Percentiles rank a stretch among this genome's conserved stretches.
phyloP scores from a whole-genome alignment of 352 stramenopile genomes.

The Globisporangium parvum region DNA sequence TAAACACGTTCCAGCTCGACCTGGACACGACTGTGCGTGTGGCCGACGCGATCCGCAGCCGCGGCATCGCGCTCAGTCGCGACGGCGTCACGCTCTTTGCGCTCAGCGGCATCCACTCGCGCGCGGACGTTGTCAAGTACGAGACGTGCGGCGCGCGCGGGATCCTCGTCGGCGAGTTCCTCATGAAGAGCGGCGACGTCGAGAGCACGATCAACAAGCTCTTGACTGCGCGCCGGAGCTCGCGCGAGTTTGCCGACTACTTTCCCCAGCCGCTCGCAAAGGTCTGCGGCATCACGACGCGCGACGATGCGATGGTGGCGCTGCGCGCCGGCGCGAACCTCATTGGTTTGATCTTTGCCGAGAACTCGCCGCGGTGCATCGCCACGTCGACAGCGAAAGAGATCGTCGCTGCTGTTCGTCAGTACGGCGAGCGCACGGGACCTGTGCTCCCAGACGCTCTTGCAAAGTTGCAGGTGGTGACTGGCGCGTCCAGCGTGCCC shows the following conservation, averaged over 20 bases:
- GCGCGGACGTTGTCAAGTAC: slow-evolving; percentile 89
- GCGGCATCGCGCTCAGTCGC: slow-evolving; percentile 59
- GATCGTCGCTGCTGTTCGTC: slow-evolving; percentile 89
- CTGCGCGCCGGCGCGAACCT: slow-evolving; percentile 92
- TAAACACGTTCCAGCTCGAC: slow-evolving; percentile 98
- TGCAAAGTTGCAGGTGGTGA: slow-evolving; percentile 19
- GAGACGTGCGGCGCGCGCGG: slow-evolving; percentile 86
- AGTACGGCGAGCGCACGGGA: slow-evolving; percentile 91
- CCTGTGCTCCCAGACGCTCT: slow-evolving; percentile 53
- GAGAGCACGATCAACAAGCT: slow-evolving; percentile 80
- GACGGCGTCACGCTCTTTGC: slow-evolving; percentile 87
- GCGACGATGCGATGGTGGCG: slow-evolving; percentile 90
- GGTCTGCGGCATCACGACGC: slow-evolving; percentile 94
- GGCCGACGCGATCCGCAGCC: slow-evolving; percentile 69
- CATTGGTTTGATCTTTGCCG: slow-evolving; percentile 96
- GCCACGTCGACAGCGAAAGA: slow-evolving; percentile 75
- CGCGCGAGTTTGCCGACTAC: slow-evolving; percentile 21
- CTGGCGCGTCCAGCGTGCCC: slow-evolving; percentile 13
- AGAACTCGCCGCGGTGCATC: slow-evolving; percentile 89
- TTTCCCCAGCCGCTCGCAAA: slow-evolving; percentile 71
- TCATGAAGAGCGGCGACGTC: slow-evolving; percentile 95
- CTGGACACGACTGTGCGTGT: slow-evolving; percentile 92
- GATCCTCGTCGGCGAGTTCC: slow-evolving; percentile 95
- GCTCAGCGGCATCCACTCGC: slow-evolving; percentile 94
- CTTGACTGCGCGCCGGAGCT: slow-evolving; percentile 29